Evolutionary conservation across 1,284 basidiomycete species (phyloP).

Genomic region (Ustilago trichophora): DNA sequence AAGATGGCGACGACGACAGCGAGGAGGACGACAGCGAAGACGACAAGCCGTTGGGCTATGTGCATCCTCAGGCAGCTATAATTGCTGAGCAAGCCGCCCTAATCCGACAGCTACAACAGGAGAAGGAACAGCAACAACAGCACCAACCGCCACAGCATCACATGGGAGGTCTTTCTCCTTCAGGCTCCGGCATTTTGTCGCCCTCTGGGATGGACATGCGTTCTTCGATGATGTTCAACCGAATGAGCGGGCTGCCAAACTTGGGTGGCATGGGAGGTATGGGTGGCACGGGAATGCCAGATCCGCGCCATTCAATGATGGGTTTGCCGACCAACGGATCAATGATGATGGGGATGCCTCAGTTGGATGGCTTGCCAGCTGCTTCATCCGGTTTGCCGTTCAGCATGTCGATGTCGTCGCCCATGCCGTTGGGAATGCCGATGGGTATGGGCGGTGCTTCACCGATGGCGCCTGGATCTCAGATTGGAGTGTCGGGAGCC

Average conservation of each 20-base stretch:
- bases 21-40: slow-evolving; percentile 46
- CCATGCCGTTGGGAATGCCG: slow-evolving; percentile 27
- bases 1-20: slow-evolving; percentile 27
- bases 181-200: slow-evolving; percentile 15
- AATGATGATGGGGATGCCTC: slow-evolving; percentile 31
- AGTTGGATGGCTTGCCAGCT: slow-evolving; percentile 36
- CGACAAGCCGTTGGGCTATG: slow-evolving; percentile 54
- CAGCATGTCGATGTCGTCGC: slow-evolving; percentile 17
- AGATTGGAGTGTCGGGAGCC: slow-evolving; percentile 14
- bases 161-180: slow-evolving; percentile 4
- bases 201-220: slow-evolving; percentile 22
- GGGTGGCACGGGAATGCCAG: slow-evolving; percentile 14
- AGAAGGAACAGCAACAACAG: slow-evolving; percentile 49
- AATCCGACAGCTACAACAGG: slow-evolving; percentile 57
- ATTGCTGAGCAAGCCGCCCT: slow-evolving; percentile 63
- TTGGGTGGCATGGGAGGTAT: slow-evolving; percentile 14
- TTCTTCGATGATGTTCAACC: slow-evolving; percentile 22
- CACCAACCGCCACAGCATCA: slow-evolving; percentile 18
- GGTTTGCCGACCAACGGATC: slow-evolving; percentile 19
- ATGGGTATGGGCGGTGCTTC: slow-evolving; percentile 9
- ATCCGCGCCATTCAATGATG: slow-evolving; percentile 29
- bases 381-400: slow-evolving; percentile 22
- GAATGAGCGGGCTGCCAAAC: slow-evolving; percentile 33
- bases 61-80: slow-evolving; percentile 63
- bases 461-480: slow-evolving; percentile 16